Evolutionary conservation across 139 green algal genomes (phyloP).

Genomic region (Pleodorina starrii): DNA sequence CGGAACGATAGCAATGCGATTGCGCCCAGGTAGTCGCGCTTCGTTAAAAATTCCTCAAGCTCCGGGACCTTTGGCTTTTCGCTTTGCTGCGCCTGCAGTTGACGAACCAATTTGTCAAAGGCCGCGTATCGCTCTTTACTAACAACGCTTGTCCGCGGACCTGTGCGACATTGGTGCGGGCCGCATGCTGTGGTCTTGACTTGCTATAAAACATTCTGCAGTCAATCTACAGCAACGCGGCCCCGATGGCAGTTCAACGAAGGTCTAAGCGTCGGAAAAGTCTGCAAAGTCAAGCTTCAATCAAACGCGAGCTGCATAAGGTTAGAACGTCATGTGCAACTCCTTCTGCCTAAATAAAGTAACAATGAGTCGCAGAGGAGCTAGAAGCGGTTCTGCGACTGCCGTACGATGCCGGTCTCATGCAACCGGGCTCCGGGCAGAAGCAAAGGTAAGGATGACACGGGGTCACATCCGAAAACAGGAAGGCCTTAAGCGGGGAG

Average conservation of each 20-base stretch:
- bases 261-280: constrained; percentile 19
- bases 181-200: constrained; percentile 51
- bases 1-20: constrained; percentile 81
- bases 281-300: constrained; percentile 10
- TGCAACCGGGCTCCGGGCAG: too few relatives aligned
- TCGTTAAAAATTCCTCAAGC: constrained; percentile 76
- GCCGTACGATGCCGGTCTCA: too few relatives aligned
- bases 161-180: constrained; percentile 38
- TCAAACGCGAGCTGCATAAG: too few relatives aligned
- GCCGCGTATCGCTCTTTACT: background rate
- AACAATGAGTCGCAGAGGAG: too few relatives aligned
- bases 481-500: too few relatives aligned
- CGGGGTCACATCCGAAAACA: too few relatives aligned
- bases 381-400: too few relatives aligned
- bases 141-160: constrained; percentile 8
- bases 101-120: background rate
- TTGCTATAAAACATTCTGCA: constrained; percentile 51
- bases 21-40: constrained; percentile 81
- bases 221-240: constrained; percentile 12
- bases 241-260: background rate
- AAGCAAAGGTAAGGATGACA: too few relatives aligned
- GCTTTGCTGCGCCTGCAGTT: constrained; percentile 18
- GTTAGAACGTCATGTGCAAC: too few relatives aligned
- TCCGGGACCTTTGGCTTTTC: constrained; percentile 68
- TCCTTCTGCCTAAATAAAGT: too few relatives aligned